Evolutionary conservation across 441 rosid species (phyloP).

Genomic region (Populus hybrid): DNA sequence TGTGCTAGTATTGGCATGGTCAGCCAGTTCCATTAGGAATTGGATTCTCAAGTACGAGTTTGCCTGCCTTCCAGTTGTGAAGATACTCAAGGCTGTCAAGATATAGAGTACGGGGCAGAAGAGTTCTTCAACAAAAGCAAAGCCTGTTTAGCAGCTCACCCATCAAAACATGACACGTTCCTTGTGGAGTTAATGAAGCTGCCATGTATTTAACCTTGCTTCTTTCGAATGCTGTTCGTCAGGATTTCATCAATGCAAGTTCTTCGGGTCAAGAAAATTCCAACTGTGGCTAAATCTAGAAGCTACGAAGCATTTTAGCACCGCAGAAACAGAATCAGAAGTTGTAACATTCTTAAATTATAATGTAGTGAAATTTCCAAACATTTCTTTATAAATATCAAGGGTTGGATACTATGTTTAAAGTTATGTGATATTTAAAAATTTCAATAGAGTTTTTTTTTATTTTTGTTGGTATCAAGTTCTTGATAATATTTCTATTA

Average conservation of each 20-base stretch:
- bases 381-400: too few relatives aligned
- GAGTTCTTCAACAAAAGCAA: background rate
- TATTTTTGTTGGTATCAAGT: too few relatives aligned
- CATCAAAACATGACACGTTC: background rate
- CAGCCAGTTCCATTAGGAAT: background rate
- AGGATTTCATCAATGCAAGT: background rate
- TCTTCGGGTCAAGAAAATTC: background rate
- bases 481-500: too few relatives aligned
- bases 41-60: background rate
- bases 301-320: background rate
- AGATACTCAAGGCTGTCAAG: background rate
- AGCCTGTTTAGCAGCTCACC: background rate
- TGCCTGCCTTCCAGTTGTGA: background rate
- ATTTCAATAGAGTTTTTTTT: too few relatives aligned
- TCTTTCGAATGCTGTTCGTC: background rate
- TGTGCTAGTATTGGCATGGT: constrained; percentile 9
- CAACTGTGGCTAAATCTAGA: too few relatives aligned
- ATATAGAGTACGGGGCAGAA: background rate
- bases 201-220: background rate
- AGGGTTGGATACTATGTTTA: too few relatives aligned
- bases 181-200: background rate
- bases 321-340: background rate
- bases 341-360: too few relatives aligned
- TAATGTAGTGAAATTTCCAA: too few relatives aligned
- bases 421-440: too few relatives aligned